Evolutionary conservation across 306 rosid species (phyloP), one percentile per base, ranked within the genome.

Genomic region (Gastrolobium bilobum): DNA sequence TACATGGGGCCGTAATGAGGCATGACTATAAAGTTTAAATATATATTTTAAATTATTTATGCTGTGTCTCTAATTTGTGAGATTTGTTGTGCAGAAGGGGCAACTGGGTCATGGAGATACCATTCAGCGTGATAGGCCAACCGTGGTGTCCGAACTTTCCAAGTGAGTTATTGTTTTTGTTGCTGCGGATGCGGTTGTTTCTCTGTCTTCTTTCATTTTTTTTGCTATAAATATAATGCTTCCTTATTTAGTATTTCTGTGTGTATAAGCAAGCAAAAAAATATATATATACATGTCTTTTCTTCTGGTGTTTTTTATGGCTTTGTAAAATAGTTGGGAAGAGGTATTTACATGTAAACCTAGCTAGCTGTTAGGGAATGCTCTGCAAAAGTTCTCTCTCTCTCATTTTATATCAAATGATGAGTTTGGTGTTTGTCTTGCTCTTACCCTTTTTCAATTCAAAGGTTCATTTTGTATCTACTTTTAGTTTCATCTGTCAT

Each of bases 1-100:
- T 75, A 93, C 98, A 10, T 95, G 99, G 99, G 98, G 99, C 59
- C 99, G 99, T 38, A 95, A 95, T 56, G 99, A 95, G 93, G 99
- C 68, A 87, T 58, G 90, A 2, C 38, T n/a, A 5, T 83, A 37
- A 20, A 63, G 77, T 61, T 85, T 9, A n/a, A 39, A 1, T 33
- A 0, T 13, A 0, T 7, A 6, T 60, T 44, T 57, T 26, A 20
- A 58, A 20, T 44, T 20, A 34, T 26, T 62, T 14, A 20, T 20
- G 26, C 1, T 38, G 10, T 69, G n/a, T 9, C 13, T 26, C 66
- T 79, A 57, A 84, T 70, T 76, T 10, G 6, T 73, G 61, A 64
- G 59, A 54, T 71, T 70, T 77, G 80, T 34, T 85, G 79, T 67
- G 74, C 96, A 95, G 99, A 95, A 91, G 75, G 99, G 99, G 68